These are phyloP conservation scores for Ananas comosus DNA, from an alignment of 176 grass and related monocot species.

Conservation along the genomic window DNA sequence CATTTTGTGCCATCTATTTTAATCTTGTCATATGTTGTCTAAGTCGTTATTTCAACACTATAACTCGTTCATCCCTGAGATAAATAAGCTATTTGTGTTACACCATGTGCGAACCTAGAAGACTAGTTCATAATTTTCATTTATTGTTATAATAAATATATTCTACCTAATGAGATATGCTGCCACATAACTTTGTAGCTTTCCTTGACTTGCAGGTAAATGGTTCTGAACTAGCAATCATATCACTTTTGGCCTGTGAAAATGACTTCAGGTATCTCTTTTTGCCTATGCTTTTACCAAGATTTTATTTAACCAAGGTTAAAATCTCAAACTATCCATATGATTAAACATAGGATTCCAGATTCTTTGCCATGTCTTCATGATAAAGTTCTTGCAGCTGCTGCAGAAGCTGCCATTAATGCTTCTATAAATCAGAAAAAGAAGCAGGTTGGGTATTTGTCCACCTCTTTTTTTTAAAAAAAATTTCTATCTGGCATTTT, in stretches of 20 bases:
- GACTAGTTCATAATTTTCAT: no score
- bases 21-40: neutral
- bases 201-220: slow-evolving; percentile 39
- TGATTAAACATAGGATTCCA: slow-evolving; percentile 56
- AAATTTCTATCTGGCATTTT: neutral
- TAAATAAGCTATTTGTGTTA: no score
- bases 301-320: slow-evolving; percentile 2
- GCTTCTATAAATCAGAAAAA: slow-evolving; percentile 57
- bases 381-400: slow-evolving; percentile 87
- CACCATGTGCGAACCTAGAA: no score
- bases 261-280: slow-evolving; percentile 67
- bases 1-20: neutral
- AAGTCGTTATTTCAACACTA: neutral
- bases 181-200: slow-evolving; percentile 13
- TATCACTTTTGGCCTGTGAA: slow-evolving; percentile 56
- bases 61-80: neutral
- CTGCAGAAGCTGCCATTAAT: slow-evolving; percentile 64
- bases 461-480: neutral
- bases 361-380: slow-evolving; percentile 84
- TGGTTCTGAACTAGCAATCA: slow-evolving; percentile 72
- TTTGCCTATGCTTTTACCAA: slow-evolving; percentile 14
- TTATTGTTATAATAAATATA: slow-evolving; percentile 6
- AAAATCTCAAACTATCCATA: slow-evolving; percentile 2
- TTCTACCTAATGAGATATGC: slow-evolving; percentile 18
- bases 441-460: slow-evolving; percentile 47